phyloP scores from a whole-genome alignment of 345 rosid genomes.

The Brassica juncea region DNA sequence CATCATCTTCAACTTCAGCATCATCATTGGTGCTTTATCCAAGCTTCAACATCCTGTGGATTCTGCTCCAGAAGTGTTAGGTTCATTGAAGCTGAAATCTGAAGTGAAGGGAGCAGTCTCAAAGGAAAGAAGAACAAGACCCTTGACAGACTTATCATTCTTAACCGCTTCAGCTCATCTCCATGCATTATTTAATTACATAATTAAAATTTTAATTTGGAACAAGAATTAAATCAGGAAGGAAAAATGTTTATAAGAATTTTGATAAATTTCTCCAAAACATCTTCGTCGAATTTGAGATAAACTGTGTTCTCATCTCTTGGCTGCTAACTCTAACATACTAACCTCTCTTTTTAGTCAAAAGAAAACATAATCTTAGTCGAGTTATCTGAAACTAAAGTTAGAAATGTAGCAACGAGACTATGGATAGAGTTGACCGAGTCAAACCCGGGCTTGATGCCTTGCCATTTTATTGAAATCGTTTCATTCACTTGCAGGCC shows the following conservation, averaged over 20 bases:
- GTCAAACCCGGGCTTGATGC: background rate
- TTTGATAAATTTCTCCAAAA: no score
- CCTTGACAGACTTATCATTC: background rate
- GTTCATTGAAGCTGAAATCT: constrained; percentile 86
- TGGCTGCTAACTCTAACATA: no score
- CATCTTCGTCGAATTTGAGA: no score
- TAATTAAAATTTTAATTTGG: no score
- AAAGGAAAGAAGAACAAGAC: background rate
- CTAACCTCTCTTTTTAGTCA: no score
- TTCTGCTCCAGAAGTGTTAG: constrained; percentile 86
- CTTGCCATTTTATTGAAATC: no score
- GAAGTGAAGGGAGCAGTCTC: constrained; percentile 82
- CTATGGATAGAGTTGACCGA: background rate
- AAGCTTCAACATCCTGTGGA: constrained; percentile 28
- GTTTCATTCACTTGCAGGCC: no score
- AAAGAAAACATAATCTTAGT: no score
- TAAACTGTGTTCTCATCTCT: no score
- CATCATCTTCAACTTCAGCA: constrained; percentile 19
- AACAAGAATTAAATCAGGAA: no score
- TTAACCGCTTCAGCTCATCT: background rate
- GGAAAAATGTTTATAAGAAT: no score
- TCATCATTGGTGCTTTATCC: constrained; percentile 74
- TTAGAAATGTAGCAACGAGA: no score
- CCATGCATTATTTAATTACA: background rate
- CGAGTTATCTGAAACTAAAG: background rate